Evolutionary conservation across 352 stramenopile genomes (phyloP), one percentile per base, ranked within the genome.

Genomic region (Pythium sukuiense): DNA sequence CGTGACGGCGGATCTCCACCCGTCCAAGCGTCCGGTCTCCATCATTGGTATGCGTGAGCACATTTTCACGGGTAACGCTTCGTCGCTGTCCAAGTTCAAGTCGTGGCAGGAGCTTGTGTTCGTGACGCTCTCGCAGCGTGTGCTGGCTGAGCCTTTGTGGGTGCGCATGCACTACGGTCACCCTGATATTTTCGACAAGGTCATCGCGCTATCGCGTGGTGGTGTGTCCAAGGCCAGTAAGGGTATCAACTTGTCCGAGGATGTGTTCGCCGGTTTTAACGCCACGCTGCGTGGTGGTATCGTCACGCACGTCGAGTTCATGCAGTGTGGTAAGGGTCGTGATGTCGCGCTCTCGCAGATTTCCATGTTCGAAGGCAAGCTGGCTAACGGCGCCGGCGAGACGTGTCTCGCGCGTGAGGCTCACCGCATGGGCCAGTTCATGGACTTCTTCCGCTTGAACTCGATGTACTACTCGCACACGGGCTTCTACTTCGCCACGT

Each of bases 391-490:
- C 62, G 85, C 84, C 2, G 86, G 84, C 59, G 86, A 95, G 63
- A 92, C 86, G 26, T 91, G 77, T 39, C 62, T 95, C 6, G 73
- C 86, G 3, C 86, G 86, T 60, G 86, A 95, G 59, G 85, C 85
- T 18, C 85, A 95, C 55, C 86, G 86, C 49, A 92, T 95, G 86
- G 86, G 86, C 26, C 83, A 90, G 65, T 93, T 93, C 57, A 75
- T 95, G 68, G 86, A 95, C 56, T 95, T 95, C 57, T 95, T 91
- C 80, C 86, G 85, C 3, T 54, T 94, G 30, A 92, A 91, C 64
- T 92, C 84, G 59, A 92, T 94, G 84, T 94, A 90, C 69, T 94
- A 94, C 71, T 90, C 84, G 48, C 85, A 94, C 78, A 94, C 83
- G 41, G 85, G 85, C 2, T 94, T 94, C 72, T 94, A 92, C 76